Evolutionary conservation across 2,329 filamentous ascomycete genomes (phyloP).

Genomic region (Pezicula carpinea): DNA sequence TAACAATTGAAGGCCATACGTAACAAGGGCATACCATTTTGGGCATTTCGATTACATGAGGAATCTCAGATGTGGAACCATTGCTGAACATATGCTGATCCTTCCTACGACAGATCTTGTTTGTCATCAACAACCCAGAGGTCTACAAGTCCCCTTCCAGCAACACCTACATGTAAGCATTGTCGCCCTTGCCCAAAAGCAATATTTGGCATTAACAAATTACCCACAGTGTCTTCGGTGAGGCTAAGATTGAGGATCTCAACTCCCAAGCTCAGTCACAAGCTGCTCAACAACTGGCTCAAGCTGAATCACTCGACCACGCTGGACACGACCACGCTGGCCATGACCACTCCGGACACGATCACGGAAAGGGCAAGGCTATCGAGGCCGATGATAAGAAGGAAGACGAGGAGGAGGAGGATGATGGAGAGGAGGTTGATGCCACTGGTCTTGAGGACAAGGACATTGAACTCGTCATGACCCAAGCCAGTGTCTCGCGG

Average conservation of each 20-base stretch:
- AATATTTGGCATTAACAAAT: slow-evolving; percentile 8
- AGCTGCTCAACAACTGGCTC: slow-evolving; percentile 91
- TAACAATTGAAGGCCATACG: not conserved
- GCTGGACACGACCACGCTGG: slow-evolving; percentile 52
- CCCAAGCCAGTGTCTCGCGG: slow-evolving; percentile 90
- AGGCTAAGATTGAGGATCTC: slow-evolving; percentile 99
- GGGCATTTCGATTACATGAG: no score
- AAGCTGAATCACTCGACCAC: slow-evolving; percentile 48
- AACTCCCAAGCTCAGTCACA: slow-evolving; percentile 97
- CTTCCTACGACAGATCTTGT: slow-evolving; percentile 71
- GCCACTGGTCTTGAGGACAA: slow-evolving; percentile 94
- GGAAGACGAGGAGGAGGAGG: slow-evolving; percentile 75
- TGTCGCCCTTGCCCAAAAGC: not conserved
- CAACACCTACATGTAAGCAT: slow-evolving; percentile 98
- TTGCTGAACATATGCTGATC: slow-evolving; percentile 17
- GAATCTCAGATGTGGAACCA: no score
- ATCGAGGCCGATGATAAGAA: slow-evolving; percentile 64
- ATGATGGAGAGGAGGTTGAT: slow-evolving; percentile 94
- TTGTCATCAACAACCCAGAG: slow-evolving; percentile 99
- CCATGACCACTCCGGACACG: slow-evolving; percentile 67
- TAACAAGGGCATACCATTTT: not conserved
- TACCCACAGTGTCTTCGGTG: slow-evolving; percentile 81
- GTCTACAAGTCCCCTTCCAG: slow-evolving; percentile 99
- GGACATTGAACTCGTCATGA: slow-evolving; percentile 99
- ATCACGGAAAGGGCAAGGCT: slow-evolving; percentile 62